Percentiles rank a stretch among this genome's conserved stretches.
Evolutionary conservation across 2,329 filamentous ascomycete genomes (phyloP).

Genomic region (Shiraia sp.): DNA sequence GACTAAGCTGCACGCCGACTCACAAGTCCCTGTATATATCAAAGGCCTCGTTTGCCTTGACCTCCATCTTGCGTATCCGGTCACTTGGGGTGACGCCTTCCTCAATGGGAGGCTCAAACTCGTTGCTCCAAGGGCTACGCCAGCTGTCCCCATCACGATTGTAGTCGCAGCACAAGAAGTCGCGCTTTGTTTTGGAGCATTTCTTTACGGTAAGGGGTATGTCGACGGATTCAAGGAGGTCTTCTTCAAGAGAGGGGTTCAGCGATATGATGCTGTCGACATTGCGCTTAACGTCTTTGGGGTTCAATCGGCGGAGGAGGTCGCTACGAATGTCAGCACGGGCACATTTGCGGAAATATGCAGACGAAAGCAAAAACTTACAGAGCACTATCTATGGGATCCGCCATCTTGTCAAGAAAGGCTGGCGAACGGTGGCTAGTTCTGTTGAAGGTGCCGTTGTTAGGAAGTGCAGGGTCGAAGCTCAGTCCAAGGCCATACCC

Average conservation of each 20-base stretch:
- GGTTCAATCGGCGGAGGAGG: conserved; percentile 96
- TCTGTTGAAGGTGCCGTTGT: conserved; percentile 19
- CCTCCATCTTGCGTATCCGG: conserved; percentile 88
- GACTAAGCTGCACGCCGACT: conserved; percentile 26
- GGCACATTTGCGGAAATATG: neutral
- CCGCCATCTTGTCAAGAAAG: conserved; percentile 33
- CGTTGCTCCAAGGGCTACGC: conserved; percentile 98
- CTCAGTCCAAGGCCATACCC: conserved; percentile 22
- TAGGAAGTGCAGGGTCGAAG: conserved; percentile 18
- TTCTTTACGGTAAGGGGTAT: conserved; percentile 86
- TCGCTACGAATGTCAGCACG: conserved; percentile 63
- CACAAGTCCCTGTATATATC: conserved; percentile 91
- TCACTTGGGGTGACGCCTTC: conserved; percentile 90
- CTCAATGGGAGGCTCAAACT: conserved; percentile 87
- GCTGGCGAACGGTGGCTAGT: conserved; percentile 4
- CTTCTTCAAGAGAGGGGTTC: conserved; percentile 90
- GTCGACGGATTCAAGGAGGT: conserved; percentile 96
- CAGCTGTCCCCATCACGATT: conserved; percentile 98
- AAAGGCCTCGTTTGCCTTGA: conserved; percentile 93
- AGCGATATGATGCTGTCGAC: conserved; percentile 87
- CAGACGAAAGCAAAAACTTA: conserved; percentile 48
- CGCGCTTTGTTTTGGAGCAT: conserved; percentile 85
- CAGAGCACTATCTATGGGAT: conserved; percentile 69
- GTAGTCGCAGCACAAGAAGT: conserved; percentile 99
- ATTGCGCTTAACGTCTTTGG: conserved; percentile 86